Percentiles rank a stretch among this genome's conserved stretches.
Evolutionary conservation across 2,329 filamentous ascomycete species (phyloP).

Genomic region (Cercospora sesami): DNA sequence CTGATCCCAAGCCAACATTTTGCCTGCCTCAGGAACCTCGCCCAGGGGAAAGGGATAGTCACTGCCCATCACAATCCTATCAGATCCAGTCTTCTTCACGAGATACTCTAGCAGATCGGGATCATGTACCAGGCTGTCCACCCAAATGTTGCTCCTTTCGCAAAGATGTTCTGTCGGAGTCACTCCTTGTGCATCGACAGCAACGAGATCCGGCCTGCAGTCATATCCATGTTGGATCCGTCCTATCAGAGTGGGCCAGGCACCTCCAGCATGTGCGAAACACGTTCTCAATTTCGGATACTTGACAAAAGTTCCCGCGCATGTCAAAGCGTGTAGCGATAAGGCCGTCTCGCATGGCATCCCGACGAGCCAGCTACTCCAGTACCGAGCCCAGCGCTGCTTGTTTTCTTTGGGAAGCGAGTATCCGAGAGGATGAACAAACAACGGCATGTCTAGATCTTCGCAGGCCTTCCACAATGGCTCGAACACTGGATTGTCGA

Average conservation of each 20-base stretch:
- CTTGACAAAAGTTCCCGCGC: slow-evolving; percentile 11
- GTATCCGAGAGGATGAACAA: slow-evolving; percentile 20
- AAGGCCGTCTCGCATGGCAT: slow-evolving; percentile 21
- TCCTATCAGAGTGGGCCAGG: slow-evolving; percentile 16
- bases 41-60: slow-evolving; percentile 20
- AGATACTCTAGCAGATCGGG: slow-evolving; percentile 19
- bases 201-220: slow-evolving; percentile 17
- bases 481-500: slow-evolving; percentile 12
- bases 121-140: slow-evolving; percentile 20
- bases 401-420: slow-evolving; percentile 15
- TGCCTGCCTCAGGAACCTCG: slow-evolving; percentile 15
- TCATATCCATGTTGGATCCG: slow-evolving; percentile 20
- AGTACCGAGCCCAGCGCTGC: slow-evolving; percentile 16
- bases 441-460: slow-evolving; percentile 19
- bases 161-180: slow-evolving; percentile 14
- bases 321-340: slow-evolving; percentile 16
- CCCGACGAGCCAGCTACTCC: slow-evolving; percentile 19
- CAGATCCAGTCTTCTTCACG: slow-evolving; percentile 19
- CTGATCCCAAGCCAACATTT: slow-evolving; percentile 15
- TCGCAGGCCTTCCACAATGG: slow-evolving; percentile 18
- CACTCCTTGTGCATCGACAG: slow-evolving; percentile 9
- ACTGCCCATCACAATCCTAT: slow-evolving; percentile 20
- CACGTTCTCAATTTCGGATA: slow-evolving; percentile 17
- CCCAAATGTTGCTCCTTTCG: slow-evolving; percentile 17
- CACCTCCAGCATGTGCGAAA: slow-evolving; percentile 21